phyloP scores from a whole-genome alignment of 1,284 basidiomycete species.

The Rhodotorula sp. region DNA sequence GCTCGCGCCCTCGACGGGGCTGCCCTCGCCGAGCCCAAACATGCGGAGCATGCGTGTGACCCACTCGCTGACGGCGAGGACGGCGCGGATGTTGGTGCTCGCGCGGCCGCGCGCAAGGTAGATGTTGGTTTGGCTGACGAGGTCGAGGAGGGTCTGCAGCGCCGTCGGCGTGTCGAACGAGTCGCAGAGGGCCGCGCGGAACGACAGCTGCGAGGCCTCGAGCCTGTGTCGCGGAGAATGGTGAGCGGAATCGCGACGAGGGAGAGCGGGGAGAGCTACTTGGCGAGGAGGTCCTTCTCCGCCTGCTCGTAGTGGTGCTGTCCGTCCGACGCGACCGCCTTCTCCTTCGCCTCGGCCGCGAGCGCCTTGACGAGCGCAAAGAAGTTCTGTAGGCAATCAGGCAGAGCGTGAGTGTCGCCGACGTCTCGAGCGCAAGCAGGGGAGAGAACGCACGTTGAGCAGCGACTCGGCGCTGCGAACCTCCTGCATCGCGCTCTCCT shows the following conservation, averaged over 20 bases:
- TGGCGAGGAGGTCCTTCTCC: constrained; percentile 52
- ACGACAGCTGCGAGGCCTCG: constrained; percentile 71
- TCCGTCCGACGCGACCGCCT: constrained; percentile 51
- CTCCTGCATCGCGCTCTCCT: constrained; percentile 80
- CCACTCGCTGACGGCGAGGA: constrained; percentile 79
- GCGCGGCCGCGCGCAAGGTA: constrained; percentile 63
- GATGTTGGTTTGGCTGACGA: constrained; percentile 85
- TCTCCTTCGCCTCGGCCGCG: constrained; percentile 53
- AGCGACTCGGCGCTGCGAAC: constrained; percentile 81
- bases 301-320: constrained; percentile 56
- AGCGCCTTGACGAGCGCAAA: constrained; percentile 86
- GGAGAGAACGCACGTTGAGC: constrained; percentile 69
- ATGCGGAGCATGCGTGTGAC: constrained; percentile 86
- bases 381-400: constrained; percentile 75
- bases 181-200: constrained; percentile 91
- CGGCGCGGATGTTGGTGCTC: constrained; percentile 64
- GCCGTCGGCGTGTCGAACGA: constrained; percentile 95
- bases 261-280: constrained; percentile 32
- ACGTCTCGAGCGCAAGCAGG: neutral
- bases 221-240: constrained; percentile 58
- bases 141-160: constrained; percentile 72
- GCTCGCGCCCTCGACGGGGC: constrained; percentile 24
- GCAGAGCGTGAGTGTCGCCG: neutral
- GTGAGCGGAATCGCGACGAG: constrained; percentile 6
- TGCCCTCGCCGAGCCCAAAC: constrained; percentile 89